Evolutionary conservation across 768 basidiomycete species (phyloP), one percentile per base, ranked within the genome.

Genomic region (Cystofilobasidium macerans): DNA sequence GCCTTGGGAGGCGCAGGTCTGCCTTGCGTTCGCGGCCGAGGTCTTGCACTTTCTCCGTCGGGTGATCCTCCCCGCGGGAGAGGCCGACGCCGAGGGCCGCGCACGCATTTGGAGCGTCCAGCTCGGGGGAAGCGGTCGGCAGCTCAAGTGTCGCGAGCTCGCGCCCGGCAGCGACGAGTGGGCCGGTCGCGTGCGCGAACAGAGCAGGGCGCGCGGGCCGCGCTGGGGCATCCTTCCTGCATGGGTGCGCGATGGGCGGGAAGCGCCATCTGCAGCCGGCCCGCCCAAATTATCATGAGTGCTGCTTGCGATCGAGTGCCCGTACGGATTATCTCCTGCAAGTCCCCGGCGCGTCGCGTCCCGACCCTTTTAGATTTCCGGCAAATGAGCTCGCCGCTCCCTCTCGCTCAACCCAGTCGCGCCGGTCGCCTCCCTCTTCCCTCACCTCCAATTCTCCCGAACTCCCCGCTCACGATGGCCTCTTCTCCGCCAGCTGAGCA

Each of bases 181-280:
- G 43, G 64, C 22, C 2, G 64, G 12, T 14, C 48, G 33, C 38
- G 62, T 42, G 65, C 62, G 3, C 40, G 65, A 73, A 70, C 65
- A 73, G 70, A 16, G 38, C 71, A n/a, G 74, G 71, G 72, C 57
- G 71, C 28, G 71, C 71, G 72, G 66, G 62, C 59, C 56, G 57
- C 53, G 69, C n/a, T 67, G 70, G 65, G 61, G 59, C 24, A 68
- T 70, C 36, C 57, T 69, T 42, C 63, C 63, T 12, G 62, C 22
- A 5, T 35, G 47, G 42, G 48, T 35, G n/a, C n/a, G n/a, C n/a
- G n/a, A n/a, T n/a, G n/a, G n/a, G n/a, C n/a, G n/a, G n/a, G n/a
- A n/a, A n/a, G n/a, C n/a, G n/a, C n/a, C n/a, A n/a, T n/a, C n/a
- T n/a, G n/a, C n/a, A n/a, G n/a, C n/a, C n/a, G n/a, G n/a, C n/a